Base-by-base conservation (phyloP, 108 stramenopile genomes). In the Skeletonema costatum region DNA sequence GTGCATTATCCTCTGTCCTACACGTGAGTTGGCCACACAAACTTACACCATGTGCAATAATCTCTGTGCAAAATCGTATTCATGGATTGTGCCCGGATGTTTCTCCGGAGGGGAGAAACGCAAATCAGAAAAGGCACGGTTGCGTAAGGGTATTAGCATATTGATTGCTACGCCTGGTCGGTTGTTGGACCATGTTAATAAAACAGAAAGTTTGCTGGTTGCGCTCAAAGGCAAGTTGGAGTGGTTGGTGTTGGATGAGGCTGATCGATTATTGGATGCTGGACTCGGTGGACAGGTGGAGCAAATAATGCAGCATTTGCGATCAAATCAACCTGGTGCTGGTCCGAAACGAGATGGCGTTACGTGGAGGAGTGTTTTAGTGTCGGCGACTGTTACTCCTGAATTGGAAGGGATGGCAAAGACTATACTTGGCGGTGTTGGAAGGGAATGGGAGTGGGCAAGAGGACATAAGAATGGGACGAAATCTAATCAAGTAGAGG, bases 1-100 rank as follows among this genome's bases (percentile, higher is more conserved):
- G 9, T 56, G 53, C 8, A 84, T 96, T 33, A 88, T 99, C 42
- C 77, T 99, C 53, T 96, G 98, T 41, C 99, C 99, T 3, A 99
- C 99, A 7, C 89, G 99, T 6, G 99, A 99, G 86, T 87, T 99
- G 71, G 99, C 99, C 5, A 98, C 98, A 86, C 99, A 99, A 78
- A 99, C 99, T 71, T 95, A 98, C 64, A 94, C 98, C 80, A 97
- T 98, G 25, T 56, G 53, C 53, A 56, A 84, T 95, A 48, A 90
- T 93, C 21, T 98, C 93, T 19, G 84, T 99, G 36, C 98, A 97
- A 60, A 70, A 75, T 21, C 53, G 2, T 71, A 31, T 76, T 86
- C 41, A 97, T 99, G 66, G 96, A 97, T 4, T 89, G 97, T 39
- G 92, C 88, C 59, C 88, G 86, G 66, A 88, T 93, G n/a, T 98